Base-by-base conservation (phyloP, 108 stramenopile genomes). In the Cyclotella sp. region DNA sequence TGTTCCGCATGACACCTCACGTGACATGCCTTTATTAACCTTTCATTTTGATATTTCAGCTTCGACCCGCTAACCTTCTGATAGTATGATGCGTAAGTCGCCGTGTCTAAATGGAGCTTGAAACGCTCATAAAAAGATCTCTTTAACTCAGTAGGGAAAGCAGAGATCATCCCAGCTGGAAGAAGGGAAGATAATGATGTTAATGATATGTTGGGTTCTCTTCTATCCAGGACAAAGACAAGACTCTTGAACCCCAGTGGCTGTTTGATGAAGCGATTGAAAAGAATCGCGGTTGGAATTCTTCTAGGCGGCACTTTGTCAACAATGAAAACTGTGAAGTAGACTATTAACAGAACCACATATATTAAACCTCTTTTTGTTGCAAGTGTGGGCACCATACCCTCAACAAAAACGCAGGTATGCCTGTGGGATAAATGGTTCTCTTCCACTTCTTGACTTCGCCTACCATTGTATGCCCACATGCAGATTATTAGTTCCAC, bases 221-320 rank as follows among this genome's bases (percentile, higher is more conserved):
- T 24, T 34, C 30, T 47, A 46, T 77, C 43, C 59, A 49, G 30
- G 21, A 42, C 39, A 69, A 84, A 78, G 10, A 74, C 34, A 9
- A 45, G 49, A 9, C 46, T 59, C 46, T 58, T 69, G 39, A 70
- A 77, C 16, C 73, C 70, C 28, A 46, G 24, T 10, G 45, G 75
- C 55, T 81, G 78, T 28, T 40, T 58, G 30, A 80, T 49, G 55
- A 85, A 77, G 1, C 75, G 78, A 57, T 81, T 85, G 30, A 11
- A 45, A 9, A 81, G 57, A 14, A 24, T 24, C 57, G 77, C 63
- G 47, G 60, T 30, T 22, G 70, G 49, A 0, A 65, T 52, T 40
- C 27, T 61, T 5, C 60, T 67, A 15, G 69, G 53, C 14, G 44
- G 19, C 22, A 70, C 22, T 24, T 40, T 41, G 14, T 24, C 18